These are phyloP conservation scores for Epichloe scottii DNA, from an alignment of 2,329 filamentous ascomycete genomes.

Conservation along the genomic window DNA sequence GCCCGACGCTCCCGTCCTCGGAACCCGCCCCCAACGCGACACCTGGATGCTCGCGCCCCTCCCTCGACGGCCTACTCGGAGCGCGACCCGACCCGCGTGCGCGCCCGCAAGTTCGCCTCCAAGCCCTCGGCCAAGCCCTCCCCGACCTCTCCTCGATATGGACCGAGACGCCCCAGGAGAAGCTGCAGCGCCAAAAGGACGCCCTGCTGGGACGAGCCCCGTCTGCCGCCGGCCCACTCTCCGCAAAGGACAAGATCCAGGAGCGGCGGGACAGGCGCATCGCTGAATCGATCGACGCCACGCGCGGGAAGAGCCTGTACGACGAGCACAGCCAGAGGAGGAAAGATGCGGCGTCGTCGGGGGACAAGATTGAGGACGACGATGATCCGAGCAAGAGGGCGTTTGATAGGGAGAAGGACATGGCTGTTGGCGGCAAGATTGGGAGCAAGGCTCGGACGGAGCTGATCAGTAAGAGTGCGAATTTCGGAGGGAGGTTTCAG, in stretches of 20 bases:
- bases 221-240: slow-evolving; percentile 28
- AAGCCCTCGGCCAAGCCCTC: slow-evolving; percentile 25
- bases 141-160: slow-evolving; percentile 55
- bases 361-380: slow-evolving; percentile 50
- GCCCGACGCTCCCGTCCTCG: slow-evolving; percentile 21
- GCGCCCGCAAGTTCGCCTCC: slow-evolving; percentile 71
- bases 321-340: slow-evolving; percentile 37
- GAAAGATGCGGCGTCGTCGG: slow-evolving; percentile 22
- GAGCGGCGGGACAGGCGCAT: slow-evolving; percentile 39
- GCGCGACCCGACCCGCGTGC: slow-evolving; percentile 73
- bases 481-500: slow-evolving; percentile 72
- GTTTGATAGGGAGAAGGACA: slow-evolving; percentile 91
- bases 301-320: slow-evolving; percentile 45
- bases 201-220: slow-evolving; percentile 63
- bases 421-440: slow-evolving; percentile 62
- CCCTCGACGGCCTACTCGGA: slow-evolving; percentile 39
- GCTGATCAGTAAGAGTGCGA: slow-evolving; percentile 63
- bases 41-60: slow-evolving; percentile 70
- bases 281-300: slow-evolving; percentile 37
- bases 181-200: slow-evolving; percentile 66
- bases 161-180: slow-evolving; percentile 87
- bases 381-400: slow-evolving; percentile 83
- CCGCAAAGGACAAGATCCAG: slow-evolving; percentile 34
- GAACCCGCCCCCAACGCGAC: slow-evolving; percentile 52
- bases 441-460: slow-evolving; percentile 63